Percentiles rank a stretch among this genome's conserved stretches.
phyloP scores from a whole-genome alignment of 805 yeast species.

The Clavispora vitiphila region DNA sequence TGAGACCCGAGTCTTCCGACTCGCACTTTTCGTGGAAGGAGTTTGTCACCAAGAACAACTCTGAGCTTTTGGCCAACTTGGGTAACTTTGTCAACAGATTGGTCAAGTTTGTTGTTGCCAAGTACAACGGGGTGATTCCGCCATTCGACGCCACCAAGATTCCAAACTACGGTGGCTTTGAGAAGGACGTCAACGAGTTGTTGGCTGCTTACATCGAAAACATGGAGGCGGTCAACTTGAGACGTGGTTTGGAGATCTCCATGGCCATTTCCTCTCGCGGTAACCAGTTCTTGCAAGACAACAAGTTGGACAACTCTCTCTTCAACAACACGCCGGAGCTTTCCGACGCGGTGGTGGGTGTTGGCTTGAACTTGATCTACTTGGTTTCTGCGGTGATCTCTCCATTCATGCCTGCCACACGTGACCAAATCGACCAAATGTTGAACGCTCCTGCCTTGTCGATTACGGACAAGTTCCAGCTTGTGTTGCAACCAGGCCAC shows the following conservation, averaged over 20 bases:
- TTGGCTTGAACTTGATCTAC: slow-evolving; percentile 84
- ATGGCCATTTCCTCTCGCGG: slow-evolving; percentile 92
- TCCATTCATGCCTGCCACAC: slow-evolving; percentile 89
- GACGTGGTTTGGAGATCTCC: slow-evolving; percentile 87
- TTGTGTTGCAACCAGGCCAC: slow-evolving; percentile 73
- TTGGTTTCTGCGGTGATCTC: slow-evolving; percentile 73
- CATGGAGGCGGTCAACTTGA: slow-evolving; percentile 74
- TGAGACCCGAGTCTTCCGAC: slow-evolving; percentile 94
- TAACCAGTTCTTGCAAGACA: slow-evolving; percentile 92
- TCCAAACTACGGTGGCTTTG: slow-evolving; percentile 42
- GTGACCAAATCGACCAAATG: slow-evolving; percentile 65
- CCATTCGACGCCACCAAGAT: slow-evolving; percentile 44
- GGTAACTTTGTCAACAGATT: slow-evolving; percentile 96
- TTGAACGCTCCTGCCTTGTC: slow-evolving; percentile 76
- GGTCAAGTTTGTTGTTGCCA: slow-evolving; percentile 83
- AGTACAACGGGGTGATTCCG: slow-evolving; percentile 89
- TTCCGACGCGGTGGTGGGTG: slow-evolving; percentile 88
- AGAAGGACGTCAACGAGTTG: slow-evolving; percentile 57
- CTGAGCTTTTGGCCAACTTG: slow-evolving; percentile 88
- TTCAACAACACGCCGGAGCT: slow-evolving; percentile 70
- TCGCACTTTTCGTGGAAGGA: slow-evolving; percentile 97
- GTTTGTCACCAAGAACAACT: slow-evolving; percentile 88
- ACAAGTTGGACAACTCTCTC: slow-evolving; percentile 85
- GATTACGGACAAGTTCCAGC: slow-evolving; percentile 71
- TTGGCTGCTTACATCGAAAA: slow-evolving; percentile 58